Base-by-base conservation (phyloP, 176 grass and related monocot genomes). In the Lolium multiflorum region DNA sequence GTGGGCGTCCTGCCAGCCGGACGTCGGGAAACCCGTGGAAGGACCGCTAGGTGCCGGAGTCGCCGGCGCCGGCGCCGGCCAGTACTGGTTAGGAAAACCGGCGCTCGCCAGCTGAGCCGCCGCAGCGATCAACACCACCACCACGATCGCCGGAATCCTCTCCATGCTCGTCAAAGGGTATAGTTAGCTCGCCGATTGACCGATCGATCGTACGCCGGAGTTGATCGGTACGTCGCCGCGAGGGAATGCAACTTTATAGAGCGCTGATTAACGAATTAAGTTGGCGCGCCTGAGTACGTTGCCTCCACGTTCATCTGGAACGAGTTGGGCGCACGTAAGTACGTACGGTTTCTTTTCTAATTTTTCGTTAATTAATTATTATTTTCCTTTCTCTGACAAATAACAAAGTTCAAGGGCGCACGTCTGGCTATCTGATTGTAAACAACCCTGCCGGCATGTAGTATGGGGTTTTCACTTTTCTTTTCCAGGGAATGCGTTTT, bases 1-100 rank as follows among this genome's bases (percentile, higher is more conserved):
- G 79, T 41, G 50, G 35, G 80, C 93, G 10, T 66, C 0, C 5
- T 21, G 3, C 95, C 95, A 97, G 9, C 56, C 68, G 0, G 51
- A 39, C 6, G 13, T 11, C 71, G 6, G 1, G 77, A 84, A 97
- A 2, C 59, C 6, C 0, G 11, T 4, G 1, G 73, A 31, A 6
- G 77, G 21, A 16, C 9, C 16, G 0, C 26, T 66, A 12, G 63
- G 62, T 13, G 68, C 0, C 20, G 67, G 71, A 14, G 11, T 1
- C 48, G 3, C 1, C 3, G 73, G 68, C 38, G 7, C 15, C 3
- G 46, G 71, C 22, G 7, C 24, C 73, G 14, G 48, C 73, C 73
- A 76, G 15, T 76, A 76, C 25, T 35, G 73, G 48, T 31, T 10
- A 76, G 73, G 14, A 0, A 76, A 55, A 3, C 49, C 49, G 3